Evolutionary conservation across 495 filamentous ascomycete species (phyloP).

Genomic region (Aspergillus wentii): DNA sequence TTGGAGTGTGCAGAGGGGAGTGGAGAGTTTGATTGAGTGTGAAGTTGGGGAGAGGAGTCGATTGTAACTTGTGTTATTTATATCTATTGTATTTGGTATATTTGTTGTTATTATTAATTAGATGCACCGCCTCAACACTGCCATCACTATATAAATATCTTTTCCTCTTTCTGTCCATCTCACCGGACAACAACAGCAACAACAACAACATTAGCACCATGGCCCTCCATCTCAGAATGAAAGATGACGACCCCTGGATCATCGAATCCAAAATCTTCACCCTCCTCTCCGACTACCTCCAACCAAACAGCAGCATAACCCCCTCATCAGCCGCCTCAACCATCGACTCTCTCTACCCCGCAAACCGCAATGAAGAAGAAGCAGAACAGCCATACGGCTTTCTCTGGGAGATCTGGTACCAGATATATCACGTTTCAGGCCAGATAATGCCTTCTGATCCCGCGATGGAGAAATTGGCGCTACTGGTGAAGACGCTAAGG

Average conservation of each 20-base stretch:
- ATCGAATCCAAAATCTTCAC: not conserved
- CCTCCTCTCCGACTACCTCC: not conserved
- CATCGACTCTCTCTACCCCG: not conserved
- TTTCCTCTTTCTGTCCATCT: too few species aligned
- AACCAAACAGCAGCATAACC: not conserved
- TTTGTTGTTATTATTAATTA: too few species aligned
- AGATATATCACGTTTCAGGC: not conserved
- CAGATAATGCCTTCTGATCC: not conserved
- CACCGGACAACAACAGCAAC: too few species aligned
- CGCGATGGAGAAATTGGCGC: not conserved
- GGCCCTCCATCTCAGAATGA: not conserved
- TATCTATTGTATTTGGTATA: too few species aligned
- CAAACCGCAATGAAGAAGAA: not conserved
- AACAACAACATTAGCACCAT: too few species aligned
- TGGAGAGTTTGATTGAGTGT: slow-evolving; percentile 27
- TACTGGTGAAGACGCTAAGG: not conserved
- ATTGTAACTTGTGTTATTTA: too few species aligned
- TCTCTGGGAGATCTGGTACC: not conserved
- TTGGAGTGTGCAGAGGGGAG: slow-evolving; percentile 17
- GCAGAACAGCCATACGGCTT: not conserved
- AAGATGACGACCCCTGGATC: not conserved
- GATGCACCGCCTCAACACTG: too few species aligned
- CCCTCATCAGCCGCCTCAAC: not conserved
- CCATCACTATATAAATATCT: too few species aligned
- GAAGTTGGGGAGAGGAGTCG: too few species aligned